Evolutionary conservation across 352 stramenopile genomes (phyloP).

Genomic region (Globisporangium megalacanthum): DNA sequence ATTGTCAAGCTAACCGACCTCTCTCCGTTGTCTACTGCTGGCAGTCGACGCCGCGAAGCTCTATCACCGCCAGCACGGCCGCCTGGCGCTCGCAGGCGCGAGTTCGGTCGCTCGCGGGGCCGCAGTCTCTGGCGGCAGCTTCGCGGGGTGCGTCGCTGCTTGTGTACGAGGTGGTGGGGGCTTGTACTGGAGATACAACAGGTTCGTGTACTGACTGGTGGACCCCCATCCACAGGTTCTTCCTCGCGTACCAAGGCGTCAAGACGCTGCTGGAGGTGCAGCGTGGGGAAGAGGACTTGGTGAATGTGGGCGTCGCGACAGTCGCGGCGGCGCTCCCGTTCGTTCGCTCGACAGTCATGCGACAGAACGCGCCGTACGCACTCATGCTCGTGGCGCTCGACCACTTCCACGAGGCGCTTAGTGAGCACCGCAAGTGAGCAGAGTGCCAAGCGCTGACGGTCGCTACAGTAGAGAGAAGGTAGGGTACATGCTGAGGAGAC

Average conservation of each 20-base stretch:
- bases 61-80: conserved; percentile 55
- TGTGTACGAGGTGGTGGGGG: no score
- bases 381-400: conserved; percentile 73
- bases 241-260: conserved; percentile 69
- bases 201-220: no score
- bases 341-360: conserved; percentile 52
- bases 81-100: conserved; percentile 36
- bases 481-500: no score
- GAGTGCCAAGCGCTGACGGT: no score
- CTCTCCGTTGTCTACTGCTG: background rate
- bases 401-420: conserved; percentile 81
- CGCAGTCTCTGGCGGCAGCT: conserved; percentile 48
- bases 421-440: conserved; percentile 34
- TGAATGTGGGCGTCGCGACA: conserved; percentile 52
- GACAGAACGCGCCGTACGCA: conserved; percentile 71
- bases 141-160: conserved; percentile 47
- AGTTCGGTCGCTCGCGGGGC: conserved; percentile 42
- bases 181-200: no score
- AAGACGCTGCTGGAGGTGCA: conserved; percentile 68
- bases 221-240: conserved; percentile 36
- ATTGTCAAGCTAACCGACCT: conserved; percentile 3
- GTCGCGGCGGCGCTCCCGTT: conserved; percentile 48
- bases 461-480: no score
- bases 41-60: conserved; percentile 58
- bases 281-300: conserved; percentile 46